A percentile compares a stretch with the other conserved stretches of the same genome.
Conservation (phyloP, 179 eudicot species). For the Corrigiola litoralis region DNA sequence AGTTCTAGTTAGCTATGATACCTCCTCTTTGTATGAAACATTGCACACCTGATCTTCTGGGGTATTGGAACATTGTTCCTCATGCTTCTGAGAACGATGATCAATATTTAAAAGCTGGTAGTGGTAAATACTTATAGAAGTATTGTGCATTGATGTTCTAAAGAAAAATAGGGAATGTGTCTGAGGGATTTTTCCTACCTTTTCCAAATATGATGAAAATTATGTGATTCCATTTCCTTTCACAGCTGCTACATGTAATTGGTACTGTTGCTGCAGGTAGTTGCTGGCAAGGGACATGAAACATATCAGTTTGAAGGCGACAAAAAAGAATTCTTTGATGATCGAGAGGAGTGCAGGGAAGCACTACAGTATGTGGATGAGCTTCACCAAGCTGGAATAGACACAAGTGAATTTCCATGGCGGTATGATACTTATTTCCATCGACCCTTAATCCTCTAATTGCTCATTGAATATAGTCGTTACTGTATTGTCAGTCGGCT, state of each 20-base stretch:
- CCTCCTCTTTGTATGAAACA: not conserved
- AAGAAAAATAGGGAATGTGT: not conserved
- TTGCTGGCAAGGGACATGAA: slow-evolving; percentile 95
- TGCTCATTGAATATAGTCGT: not conserved
- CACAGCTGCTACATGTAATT: not conserved
- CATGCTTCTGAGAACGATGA: not conserved
- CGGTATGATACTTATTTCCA: slow-evolving; percentile 41
- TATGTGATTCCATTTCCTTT: not conserved
- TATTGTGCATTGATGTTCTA: not conserved
- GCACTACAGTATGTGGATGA: slow-evolving; percentile 94
- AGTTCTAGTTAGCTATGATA: slow-evolving; percentile 27
- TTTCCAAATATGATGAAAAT: too few relatives aligned
- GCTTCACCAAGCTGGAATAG: slow-evolving; percentile 98
- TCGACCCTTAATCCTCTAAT: not conserved
- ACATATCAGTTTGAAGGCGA: slow-evolving; percentile 71
- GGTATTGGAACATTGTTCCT: not conserved
- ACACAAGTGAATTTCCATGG: slow-evolving; percentile 99
- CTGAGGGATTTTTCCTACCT: too few relatives aligned
- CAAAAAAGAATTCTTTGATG: slow-evolving; percentile 82
- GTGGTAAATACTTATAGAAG: not conserved
- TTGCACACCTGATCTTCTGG: not conserved
- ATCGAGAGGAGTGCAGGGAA: slow-evolving; percentile 92
- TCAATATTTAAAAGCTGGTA: not conserved
- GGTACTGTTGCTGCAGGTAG: slow-evolving; percentile 54
- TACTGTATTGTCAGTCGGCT: not conserved